Evolutionary conservation across 306 rosid genomes (phyloP), one percentile per base, ranked within the genome.

Genomic region (Trifolium pratense): DNA sequence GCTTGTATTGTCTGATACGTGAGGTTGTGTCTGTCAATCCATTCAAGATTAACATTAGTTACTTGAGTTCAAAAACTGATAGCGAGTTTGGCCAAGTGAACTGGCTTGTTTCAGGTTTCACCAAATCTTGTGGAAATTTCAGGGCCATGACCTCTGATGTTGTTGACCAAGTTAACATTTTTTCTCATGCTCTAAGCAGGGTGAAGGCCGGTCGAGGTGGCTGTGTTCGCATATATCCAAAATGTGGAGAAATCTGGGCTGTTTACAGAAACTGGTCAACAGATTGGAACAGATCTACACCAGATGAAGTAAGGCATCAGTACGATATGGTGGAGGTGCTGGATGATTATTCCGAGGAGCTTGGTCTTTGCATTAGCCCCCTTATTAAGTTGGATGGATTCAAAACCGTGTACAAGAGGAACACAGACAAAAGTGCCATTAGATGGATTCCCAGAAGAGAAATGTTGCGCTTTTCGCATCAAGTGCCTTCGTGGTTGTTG

Each of bases 251-350:
- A 64, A 77, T 92, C 71, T 95, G 99, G 99, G 97, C 97, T 53
- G 84, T 95, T 32, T 95, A 95, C 70, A 82, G 84, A 76, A 91
- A 95, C 76, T 91, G 99, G 99, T 91, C 99, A 7, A 37, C 78
- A 6, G 80, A 83, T 25, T 95, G 99, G 97, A 85, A 90, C 84
- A 75, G 97, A 77, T 84, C 96, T 42, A 95, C 99, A 43, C 87
- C 99, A 17, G 90, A 82, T 49, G 92, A 90, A 63, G 93, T 87
- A 82, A 87, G 97, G 86, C 95, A 91, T 81, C 90, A 85, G 66
- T 95, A 95, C 78, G 93, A 87, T 79, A 95, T 95, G 99, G 99
- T 95, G 79, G 99, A 95, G 76, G 92, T 95, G 73, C 86, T 95
- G 64, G 96, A 84, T 60, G 95, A 90, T 81, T 95, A 91, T 84